These are phyloP conservation scores for Schoenoplectus tabernaemontani DNA, from an alignment of 202 grass and related monocot genomes.

Conservation along the genomic window DNA sequence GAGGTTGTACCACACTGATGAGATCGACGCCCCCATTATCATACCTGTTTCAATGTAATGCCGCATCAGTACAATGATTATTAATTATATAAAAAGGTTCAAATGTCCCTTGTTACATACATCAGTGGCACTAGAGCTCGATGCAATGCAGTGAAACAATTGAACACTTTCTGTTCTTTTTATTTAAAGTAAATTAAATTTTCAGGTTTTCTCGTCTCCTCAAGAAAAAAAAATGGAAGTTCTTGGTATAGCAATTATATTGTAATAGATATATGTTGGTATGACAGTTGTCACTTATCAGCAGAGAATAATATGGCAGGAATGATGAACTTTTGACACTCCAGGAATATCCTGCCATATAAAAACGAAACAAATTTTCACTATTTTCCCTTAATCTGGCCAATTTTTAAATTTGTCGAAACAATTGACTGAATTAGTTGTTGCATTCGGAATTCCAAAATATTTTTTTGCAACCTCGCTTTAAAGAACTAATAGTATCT, in stretches of 20 bases:
- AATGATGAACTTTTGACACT: not conserved
- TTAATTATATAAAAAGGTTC: not conserved
- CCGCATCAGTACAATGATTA: not conserved
- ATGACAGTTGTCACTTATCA: not conserved
- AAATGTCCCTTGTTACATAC: not conserved
- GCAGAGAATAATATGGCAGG: not conserved
- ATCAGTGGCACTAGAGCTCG: not conserved
- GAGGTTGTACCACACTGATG: slow-evolving; percentile 98
- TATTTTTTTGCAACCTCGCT: too few species aligned
- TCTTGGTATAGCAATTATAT: not conserved
- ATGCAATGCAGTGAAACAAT: not conserved
- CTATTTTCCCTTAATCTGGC: not conserved
- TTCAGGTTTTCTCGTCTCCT: not conserved
- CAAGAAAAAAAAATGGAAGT: not conserved
- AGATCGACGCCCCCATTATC: slow-evolving; percentile 96
- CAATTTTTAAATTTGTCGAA: too few species aligned
- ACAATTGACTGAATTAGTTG: too few species aligned
- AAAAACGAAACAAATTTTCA: not conserved
- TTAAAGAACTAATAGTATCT: too few species aligned
- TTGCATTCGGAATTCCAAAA: too few species aligned
- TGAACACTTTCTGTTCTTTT: not conserved
- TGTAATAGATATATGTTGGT: not conserved
- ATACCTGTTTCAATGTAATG: slow-evolving; percentile 43
- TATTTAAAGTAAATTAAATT: not conserved
- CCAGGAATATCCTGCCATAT: not conserved